Evolutionary conservation across 139 green algal genomes (phyloP), one percentile per base, ranked within the genome.

Genomic region (Nannochloris sp.): DNA sequence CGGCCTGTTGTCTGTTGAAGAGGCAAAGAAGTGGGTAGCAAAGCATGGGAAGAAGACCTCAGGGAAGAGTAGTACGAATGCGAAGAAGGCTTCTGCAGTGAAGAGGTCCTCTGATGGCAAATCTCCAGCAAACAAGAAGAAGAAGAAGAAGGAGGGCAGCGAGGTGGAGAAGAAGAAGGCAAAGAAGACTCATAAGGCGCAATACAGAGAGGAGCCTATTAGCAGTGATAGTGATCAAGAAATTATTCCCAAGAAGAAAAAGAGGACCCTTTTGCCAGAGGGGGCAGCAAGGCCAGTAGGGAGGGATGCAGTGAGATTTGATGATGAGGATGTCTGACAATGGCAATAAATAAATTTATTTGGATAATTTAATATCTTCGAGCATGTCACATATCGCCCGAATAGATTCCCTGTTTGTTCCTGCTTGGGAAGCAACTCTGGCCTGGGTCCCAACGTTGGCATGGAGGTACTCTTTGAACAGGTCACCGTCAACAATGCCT

Each of bases 1-100:
- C 54, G 84, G 85, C 6, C 60, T 92, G 67, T 71, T 91, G 55
- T 58, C 75, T 0, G 53, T 23, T 4, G 77, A 86, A n/a, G 72
- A 86, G 44, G 83, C 80, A 21, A 70, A 84, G 60, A 62, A 65
- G 27, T 73, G 76, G 44, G 56, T 80, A 48, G 31, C 31, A 4
- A 53, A 78, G 59, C 49, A 71, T 51, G 31, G 27, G 14, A 23
- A 24, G 16, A 55, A 67, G 53, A 66, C 66, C 23, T 25, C 54
- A 37, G 11, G 57, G 29, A 69, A 69, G 65, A 15, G 19, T 8
- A 27, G 21, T 49, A 56, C 62, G 16, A 53, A 51, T 14, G 8
- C 6, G 16, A 72, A 54, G 60, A 40, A 37, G 4, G 65, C 10
- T 15, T 48, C 29, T 24, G 57, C 62, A 48, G 31, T 31, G 37